These are phyloP conservation scores for Polyplosphaeria fusca DNA, from an alignment of 495 filamentous ascomycete genomes.

Conservation along the genomic window DNA sequence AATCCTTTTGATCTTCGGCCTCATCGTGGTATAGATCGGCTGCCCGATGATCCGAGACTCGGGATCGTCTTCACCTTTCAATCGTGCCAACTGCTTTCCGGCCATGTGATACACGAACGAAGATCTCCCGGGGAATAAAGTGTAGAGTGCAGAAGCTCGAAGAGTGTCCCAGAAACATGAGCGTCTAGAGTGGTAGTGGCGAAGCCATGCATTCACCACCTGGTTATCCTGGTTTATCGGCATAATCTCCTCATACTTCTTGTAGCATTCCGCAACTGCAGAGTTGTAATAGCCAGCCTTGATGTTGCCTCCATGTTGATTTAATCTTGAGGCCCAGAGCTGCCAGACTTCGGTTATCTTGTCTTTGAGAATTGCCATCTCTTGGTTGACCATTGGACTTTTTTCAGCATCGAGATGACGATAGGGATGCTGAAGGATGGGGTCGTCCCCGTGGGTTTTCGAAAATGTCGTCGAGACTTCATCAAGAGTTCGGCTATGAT, in stretches of 20 bases:
- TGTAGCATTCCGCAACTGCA: conserved; percentile 17
- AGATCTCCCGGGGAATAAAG: neutral
- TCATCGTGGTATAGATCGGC: conserved; percentile 2
- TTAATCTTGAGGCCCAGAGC: no score
- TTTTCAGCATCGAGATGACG: neutral
- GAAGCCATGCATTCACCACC: conserved; percentile 2
- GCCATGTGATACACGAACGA: conserved; percentile 30
- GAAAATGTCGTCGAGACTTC: conserved; percentile 41
- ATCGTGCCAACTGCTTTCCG: conserved; percentile 25
- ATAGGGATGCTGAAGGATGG: conserved; percentile 13
- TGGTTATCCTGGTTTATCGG: neutral
- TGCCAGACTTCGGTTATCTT: neutral
- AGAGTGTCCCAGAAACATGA: conserved; percentile 25
- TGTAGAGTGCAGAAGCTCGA: conserved; percentile 28
- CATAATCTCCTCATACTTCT: neutral
- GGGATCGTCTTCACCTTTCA: conserved; percentile 13
- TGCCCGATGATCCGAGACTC: neutral
- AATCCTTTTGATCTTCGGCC: conserved; percentile 4
- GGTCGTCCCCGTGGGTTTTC: conserved; percentile 16
- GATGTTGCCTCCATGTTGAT: no score
- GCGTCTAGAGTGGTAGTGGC: neutral
- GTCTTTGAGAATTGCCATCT: conserved; percentile 1
- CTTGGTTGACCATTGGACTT: conserved; percentile 4
- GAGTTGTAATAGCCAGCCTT: conserved; percentile 1
- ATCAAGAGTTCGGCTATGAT: conserved; percentile 50